Percentiles rank a stretch among this genome's conserved stretches.
Evolutionary conservation across 1,139 yeast species (phyloP).

Genomic region (Protomyces pachydermus): DNA sequence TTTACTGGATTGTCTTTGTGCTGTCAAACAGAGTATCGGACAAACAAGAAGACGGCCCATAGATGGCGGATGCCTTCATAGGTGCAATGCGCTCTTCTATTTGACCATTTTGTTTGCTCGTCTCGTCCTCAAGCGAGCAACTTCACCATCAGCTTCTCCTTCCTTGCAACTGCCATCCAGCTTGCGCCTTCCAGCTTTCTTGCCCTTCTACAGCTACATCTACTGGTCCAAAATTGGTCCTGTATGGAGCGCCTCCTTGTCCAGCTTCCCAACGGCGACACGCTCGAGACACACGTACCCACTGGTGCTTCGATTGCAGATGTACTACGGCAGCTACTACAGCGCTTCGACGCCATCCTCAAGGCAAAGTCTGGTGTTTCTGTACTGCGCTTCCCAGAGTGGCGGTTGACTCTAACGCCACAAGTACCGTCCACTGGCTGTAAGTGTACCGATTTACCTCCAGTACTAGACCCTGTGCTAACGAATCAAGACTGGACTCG

Average conservation of each 20-base stretch:
- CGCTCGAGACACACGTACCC: background rate
- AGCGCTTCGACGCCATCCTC: background rate
- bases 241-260: background rate
- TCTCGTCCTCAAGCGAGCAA: no score
- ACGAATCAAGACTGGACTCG: constrained; percentile 4
- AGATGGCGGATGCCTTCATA: no score
- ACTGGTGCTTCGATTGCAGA: background rate
- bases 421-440: background rate
- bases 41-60: no score
- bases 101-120: no score
- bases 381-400: background rate
- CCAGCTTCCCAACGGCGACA: background rate
- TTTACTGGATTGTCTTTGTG: no score
- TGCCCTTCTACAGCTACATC: no score
- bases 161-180: no score
- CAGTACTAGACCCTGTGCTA: background rate
- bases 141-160: no score
- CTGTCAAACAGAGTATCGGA: no score
- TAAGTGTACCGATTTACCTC: background rate
- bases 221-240: no score
- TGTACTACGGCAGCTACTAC: background rate
- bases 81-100: no score
- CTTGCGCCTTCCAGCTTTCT: no score
- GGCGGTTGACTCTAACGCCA: constrained; percentile 10
- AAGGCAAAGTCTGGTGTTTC: background rate